Base-by-base conservation (phyloP, 768 basidiomycete species). In the Fistulinella prunicolor region DNA sequence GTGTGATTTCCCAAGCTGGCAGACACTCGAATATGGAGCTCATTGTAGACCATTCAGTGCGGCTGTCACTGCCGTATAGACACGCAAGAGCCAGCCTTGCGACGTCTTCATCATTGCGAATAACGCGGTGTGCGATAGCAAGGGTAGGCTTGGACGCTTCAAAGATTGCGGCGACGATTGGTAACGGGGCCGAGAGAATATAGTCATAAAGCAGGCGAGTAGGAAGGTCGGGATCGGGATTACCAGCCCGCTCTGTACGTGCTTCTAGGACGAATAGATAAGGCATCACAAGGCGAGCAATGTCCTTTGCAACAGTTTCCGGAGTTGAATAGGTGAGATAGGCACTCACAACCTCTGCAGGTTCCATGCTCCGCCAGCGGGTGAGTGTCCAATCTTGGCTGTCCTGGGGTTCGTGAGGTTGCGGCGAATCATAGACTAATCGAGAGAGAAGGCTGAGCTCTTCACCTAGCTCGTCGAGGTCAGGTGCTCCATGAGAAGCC, bases 11-110 rank as follows among this genome's bases (percentile, higher is more conserved):
- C 91, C 94, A 96, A 3, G 86, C 95, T 0, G 95, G 95, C 26
- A 98, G 75, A 62, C 94, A 99, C 63, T 99, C 95, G 64, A 99
- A 97, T 42, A 99, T 89, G 26, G 75, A 73, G 55, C 86, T 90
- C 94, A 96, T 97, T 4, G 74, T 83, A 1, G 81, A 61, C 91
- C 90, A 95, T 55, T 84, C 77, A 49, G 81, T 73, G 28, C 85
- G 68, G 46, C 78, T 78, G 50, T 82, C 77, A 57, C 80, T 87
- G 13, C 93, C 93, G 53, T 99, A 99, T 20, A 97, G 68, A 58
- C 85, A 86, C 7, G 94, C 86, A 12, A 98, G 80, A 4, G 94
- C 94, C 13, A 97, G 67, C 10, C 87, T 80, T 13, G 83, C 91
- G 62, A 94, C 81, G 56, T 92, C 89, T 57, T 88, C 82, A 56